Evolutionary conservation across 2,329 filamentous ascomycete species (phyloP).

Genomic region (Bipolaris gigantea): DNA sequence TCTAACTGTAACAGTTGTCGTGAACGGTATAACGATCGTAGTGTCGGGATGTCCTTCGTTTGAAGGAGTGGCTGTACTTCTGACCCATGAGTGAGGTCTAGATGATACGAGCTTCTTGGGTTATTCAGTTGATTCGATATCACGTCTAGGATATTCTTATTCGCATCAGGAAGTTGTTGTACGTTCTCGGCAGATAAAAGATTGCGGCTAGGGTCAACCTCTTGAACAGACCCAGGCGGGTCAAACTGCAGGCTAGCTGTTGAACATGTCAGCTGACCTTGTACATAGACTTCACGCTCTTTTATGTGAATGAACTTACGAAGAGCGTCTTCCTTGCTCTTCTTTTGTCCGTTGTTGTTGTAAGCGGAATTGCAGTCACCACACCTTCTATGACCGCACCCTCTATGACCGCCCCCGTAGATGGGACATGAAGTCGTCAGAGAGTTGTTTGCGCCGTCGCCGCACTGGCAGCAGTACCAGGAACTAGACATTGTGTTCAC

Average conservation of each 20-base stretch:
- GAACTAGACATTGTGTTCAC: too few species aligned
- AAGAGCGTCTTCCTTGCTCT: neutral
- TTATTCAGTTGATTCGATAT: slow-evolving; percentile 7
- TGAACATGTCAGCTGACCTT: neutral
- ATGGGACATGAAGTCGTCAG: too few species aligned
- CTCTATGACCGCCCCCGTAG: too few species aligned
- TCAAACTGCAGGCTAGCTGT: neutral
- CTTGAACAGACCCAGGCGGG: neutral
- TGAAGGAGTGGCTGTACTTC: slow-evolving; percentile 13
- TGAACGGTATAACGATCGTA: slow-evolving; percentile 33
- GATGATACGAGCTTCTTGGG: slow-evolving; percentile 17
- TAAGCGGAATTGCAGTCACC: too few species aligned
- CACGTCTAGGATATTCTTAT: slow-evolving; percentile 24
- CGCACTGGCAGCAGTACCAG: too few species aligned
- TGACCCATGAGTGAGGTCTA: slow-evolving; percentile 2
- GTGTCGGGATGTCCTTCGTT: slow-evolving; percentile 28
- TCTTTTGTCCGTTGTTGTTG: slow-evolving; percentile 8
- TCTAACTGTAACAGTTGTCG: slow-evolving; percentile 29
- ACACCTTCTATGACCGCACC: too few species aligned
- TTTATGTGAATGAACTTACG: neutral
- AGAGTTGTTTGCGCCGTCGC: too few species aligned
- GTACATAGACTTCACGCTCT: neutral
- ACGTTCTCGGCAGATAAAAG: slow-evolving; percentile 30
- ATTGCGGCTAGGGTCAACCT: neutral
- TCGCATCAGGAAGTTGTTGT: slow-evolving; percentile 31